phyloP scores from a whole-genome alignment of 2,329 filamentous ascomycete species.

The Pseudocercospora fijiensis region DNA sequence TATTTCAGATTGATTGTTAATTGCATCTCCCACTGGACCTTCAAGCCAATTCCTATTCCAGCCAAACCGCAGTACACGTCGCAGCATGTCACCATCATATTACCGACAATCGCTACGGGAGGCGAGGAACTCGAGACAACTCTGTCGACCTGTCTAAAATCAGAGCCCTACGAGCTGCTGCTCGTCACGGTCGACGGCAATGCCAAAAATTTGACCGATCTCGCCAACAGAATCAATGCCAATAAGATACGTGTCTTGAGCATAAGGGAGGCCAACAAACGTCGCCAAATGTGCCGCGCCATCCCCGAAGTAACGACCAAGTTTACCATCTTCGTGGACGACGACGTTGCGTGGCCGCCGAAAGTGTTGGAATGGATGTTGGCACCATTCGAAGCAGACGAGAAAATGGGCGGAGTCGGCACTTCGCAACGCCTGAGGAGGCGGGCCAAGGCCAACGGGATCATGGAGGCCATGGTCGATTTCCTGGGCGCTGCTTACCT shows the following conservation, averaged over 20 bases:
- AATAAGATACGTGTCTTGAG: slow-evolving; percentile 71
- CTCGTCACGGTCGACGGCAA: slow-evolving; percentile 86
- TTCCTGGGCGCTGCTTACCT: slow-evolving; percentile 91
- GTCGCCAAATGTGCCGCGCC: slow-evolving; percentile 86
- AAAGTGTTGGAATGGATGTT: slow-evolving; percentile 88
- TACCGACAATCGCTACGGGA: slow-evolving; percentile 85
- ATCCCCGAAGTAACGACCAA: slow-evolving; percentile 79
- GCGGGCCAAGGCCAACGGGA: slow-evolving; percentile 55
- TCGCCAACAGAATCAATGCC: slow-evolving; percentile 58
- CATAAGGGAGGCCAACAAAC: slow-evolving; percentile 88
- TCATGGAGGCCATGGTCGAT: slow-evolving; percentile 62
- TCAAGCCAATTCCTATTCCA: slow-evolving; percentile 80
- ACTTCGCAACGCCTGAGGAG: slow-evolving; percentile 85
- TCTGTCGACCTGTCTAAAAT: slow-evolving; percentile 71
- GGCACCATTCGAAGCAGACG: slow-evolving; percentile 78
- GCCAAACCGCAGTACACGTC: slow-evolving; percentile 75
- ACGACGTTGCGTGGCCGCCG: slow-evolving; percentile 89
- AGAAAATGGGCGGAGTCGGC: slow-evolving; percentile 80
- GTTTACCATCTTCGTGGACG: slow-evolving; percentile 91
- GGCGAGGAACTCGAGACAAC: slow-evolving; percentile 82
- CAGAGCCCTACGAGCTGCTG: slow-evolving; percentile 70
- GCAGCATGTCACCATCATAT: slow-evolving; percentile 87
- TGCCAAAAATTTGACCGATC: slow-evolving; percentile 52
- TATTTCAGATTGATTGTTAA: slow-evolving; percentile 85
- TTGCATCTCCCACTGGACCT: slow-evolving; percentile 79